A percentile compares a stretch with the other conserved stretches of the same genome.
These are phyloP conservation scores for Russula earlei DNA, from an alignment of 768 basidiomycete species.

Conservation along the genomic window DNA sequence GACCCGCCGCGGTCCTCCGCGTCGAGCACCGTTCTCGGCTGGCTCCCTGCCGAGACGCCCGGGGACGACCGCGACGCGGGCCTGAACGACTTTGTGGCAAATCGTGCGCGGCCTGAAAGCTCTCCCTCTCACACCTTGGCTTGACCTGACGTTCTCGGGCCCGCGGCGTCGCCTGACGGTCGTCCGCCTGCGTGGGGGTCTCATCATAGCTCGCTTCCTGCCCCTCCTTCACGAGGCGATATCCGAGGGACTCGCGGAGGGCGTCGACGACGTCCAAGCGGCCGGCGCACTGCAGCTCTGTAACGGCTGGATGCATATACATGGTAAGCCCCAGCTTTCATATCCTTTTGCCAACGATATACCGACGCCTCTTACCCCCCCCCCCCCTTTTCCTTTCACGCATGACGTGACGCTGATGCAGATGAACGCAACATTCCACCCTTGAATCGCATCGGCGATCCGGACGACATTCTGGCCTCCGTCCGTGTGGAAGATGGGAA, in stretches of 20 bases:
- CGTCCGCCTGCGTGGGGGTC: too few relatives aligned
- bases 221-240: slow-evolving; percentile 51
- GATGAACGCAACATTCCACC: slow-evolving; percentile 73
- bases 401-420: not conserved
- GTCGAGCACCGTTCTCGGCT: slow-evolving; percentile 17
- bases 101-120: too few relatives aligned
- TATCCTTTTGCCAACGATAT: too few relatives aligned
- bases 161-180: too few relatives aligned
- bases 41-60: slow-evolving; percentile 18
- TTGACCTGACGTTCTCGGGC: too few relatives aligned
- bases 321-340: slow-evolving; percentile 30
- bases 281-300: slow-evolving; percentile 57
- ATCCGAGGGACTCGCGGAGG: slow-evolving; percentile 42
- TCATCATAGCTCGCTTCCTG: not conserved
- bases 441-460: slow-evolving; percentile 66
- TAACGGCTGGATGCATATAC: slow-evolving; percentile 84
- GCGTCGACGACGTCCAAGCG: slow-evolving; percentile 54
- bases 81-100: slow-evolving; percentile 59
- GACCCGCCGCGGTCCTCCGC: slow-evolving; percentile 8
- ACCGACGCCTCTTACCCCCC: too few relatives aligned
- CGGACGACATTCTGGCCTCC: slow-evolving; percentile 74
- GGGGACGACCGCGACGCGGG: slow-evolving; percentile 39
- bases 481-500: slow-evolving; percentile 64
- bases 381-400: not conserved
- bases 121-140: too few relatives aligned